Evolutionary conservation across 768 basidiomycete species (phyloP).

Genomic region (Symmetrospora coprosmae): DNA sequence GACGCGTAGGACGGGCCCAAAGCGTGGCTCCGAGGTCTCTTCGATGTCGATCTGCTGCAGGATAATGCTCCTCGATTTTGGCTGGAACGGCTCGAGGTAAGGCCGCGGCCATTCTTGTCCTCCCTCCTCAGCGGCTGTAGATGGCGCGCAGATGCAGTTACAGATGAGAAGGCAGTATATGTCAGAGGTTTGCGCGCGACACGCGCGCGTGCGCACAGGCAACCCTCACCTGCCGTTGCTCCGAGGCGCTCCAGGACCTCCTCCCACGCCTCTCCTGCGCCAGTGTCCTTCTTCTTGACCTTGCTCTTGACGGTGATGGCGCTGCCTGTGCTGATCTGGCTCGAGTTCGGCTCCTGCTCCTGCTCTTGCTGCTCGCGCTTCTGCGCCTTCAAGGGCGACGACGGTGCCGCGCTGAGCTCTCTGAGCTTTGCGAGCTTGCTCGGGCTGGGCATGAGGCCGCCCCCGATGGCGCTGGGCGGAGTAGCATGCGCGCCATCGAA

Average conservation of each 20-base stretch:
- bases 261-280: conserved; percentile 12
- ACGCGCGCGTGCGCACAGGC: no score
- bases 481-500: conserved; percentile 21
- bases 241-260: conserved; percentile 14
- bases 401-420: no score
- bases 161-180: background rate
- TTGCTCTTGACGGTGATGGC: background rate
- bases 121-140: conserved; percentile 15
- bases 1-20: conserved; percentile 48
- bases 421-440: no score
- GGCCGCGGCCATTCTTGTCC: conserved; percentile 57
- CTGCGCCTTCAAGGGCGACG: no score
- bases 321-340: background rate
- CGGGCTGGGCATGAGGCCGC: conserved; percentile 18
- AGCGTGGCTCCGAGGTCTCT: conserved; percentile 46
- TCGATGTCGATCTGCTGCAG: conserved; percentile 97
- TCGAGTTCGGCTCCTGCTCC: background rate
- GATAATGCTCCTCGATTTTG: background rate
- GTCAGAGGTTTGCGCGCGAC: background rate
- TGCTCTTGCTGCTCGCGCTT: background rate
- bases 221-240: background rate
- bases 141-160: background rate
- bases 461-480: conserved; percentile 15
- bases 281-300: conserved; percentile 17
- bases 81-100: conserved; percentile 22